A percentile compares a stretch with the other conserved stretches of the same genome.
Conservation (phyloP, 2,329 filamentous ascomycete species). For the Blastomyces parvus region DNA sequence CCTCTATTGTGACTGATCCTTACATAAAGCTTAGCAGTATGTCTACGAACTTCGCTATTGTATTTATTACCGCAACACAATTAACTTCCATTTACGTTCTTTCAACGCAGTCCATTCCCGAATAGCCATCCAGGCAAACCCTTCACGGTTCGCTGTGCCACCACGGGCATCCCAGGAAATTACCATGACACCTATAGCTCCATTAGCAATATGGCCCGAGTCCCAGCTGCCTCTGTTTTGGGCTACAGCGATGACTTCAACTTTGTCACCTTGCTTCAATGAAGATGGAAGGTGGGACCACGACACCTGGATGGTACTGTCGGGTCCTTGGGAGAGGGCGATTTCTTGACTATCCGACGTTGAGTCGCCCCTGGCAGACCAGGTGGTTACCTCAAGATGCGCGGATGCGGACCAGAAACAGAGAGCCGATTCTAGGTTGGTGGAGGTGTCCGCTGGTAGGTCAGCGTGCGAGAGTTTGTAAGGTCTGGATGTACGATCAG, state of each 20-base stretch:
- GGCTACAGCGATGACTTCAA: background rate
- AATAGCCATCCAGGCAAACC: constrained; percentile 3
- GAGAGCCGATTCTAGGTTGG: background rate
- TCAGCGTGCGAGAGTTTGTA: background rate
- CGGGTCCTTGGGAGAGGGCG: background rate
- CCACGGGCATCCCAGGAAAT: background rate
- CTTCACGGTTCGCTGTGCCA: background rate
- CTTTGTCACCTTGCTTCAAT: background rate
- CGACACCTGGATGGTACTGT: background rate
- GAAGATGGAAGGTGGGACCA: background rate
- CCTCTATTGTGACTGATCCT: no score
- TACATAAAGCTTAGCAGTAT: background rate
- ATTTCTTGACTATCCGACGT: background rate
- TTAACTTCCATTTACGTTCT: background rate
- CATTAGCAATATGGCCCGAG: background rate
- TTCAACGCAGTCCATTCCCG: background rate
- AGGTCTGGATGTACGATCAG: background rate
- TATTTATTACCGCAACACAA: background rate
- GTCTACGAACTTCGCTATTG: background rate
- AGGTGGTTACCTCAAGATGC: background rate
- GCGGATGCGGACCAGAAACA: background rate
- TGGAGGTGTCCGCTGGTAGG: background rate
- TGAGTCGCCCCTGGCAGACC: background rate
- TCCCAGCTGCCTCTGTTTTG: constrained; percentile 1
- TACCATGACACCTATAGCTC: background rate